Conservation (phyloP, 257 asterid species). For the Gentiana straminea region DNA sequence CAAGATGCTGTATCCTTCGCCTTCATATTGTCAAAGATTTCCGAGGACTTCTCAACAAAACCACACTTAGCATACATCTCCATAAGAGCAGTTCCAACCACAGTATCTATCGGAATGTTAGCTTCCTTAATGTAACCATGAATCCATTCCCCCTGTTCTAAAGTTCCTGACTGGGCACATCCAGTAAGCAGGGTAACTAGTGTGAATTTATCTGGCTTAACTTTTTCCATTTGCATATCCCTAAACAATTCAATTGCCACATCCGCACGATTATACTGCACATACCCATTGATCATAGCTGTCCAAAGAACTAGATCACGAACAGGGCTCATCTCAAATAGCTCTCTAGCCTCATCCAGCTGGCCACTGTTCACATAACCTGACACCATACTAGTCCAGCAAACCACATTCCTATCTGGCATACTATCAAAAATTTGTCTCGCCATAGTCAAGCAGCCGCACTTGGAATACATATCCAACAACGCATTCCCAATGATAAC, state of each 20-base stretch:
- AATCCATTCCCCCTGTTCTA: conserved; percentile 76
- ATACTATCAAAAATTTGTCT: conserved; percentile 47
- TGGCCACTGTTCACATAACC: conserved; percentile 45
- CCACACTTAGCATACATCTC: conserved; percentile 94
- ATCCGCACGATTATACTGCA: conserved; percentile 63
- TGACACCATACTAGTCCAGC: conserved; percentile 81
- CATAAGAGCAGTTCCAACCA: conserved; percentile 75
- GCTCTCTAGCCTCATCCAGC: conserved; percentile 55
- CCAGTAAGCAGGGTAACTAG: conserved; percentile 74
- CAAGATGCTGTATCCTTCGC: conserved; percentile 63
- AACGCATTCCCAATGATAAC: conserved; percentile 54
- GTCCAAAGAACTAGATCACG: conserved; percentile 81
- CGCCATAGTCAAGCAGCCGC: conserved; percentile 60
- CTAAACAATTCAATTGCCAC: conserved; percentile 60
- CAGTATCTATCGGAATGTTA: conserved; percentile 39
- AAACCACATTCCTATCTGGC: conserved; percentile 51
- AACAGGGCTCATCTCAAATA: conserved; percentile 55
- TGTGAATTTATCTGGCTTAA: conserved; percentile 76
- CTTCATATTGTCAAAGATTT: conserved; percentile 40
- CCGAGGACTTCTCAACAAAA: conserved; percentile 43
- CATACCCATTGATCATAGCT: conserved; percentile 71
- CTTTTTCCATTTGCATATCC: conserved; percentile 51
- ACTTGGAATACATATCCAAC: conserved; percentile 83
- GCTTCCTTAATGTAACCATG: conserved; percentile 44
- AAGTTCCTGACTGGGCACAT: conserved; percentile 71